Conservation (phyloP, 1,284 basidiomycete species). For the Trichosporon inkin region DNA sequence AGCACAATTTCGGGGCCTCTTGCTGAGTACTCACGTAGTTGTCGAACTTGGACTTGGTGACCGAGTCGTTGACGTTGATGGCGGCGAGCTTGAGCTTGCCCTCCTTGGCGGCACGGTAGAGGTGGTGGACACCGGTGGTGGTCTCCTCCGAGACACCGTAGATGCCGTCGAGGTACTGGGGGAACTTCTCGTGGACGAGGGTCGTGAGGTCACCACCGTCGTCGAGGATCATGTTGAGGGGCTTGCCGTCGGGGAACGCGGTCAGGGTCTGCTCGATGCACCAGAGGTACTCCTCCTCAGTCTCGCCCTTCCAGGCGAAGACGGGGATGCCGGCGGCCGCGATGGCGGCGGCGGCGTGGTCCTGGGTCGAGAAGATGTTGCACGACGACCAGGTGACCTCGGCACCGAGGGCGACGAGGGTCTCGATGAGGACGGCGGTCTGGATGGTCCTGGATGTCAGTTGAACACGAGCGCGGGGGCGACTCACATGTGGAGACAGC, state of each 20-base stretch:
- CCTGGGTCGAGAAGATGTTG: slow-evolving; percentile 99
- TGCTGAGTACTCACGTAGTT: slow-evolving; percentile 51
- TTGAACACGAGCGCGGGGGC: too few species aligned
- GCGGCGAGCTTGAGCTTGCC: slow-evolving; percentile 95
- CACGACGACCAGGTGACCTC: slow-evolving; percentile 99
- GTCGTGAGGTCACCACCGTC: slow-evolving; percentile 96
- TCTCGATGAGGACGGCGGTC: slow-evolving; percentile 95
- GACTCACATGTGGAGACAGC: slow-evolving; percentile 86
- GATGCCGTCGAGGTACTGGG: slow-evolving; percentile 78
- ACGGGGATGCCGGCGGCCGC: slow-evolving; percentile 97
- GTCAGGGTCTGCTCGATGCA: slow-evolving; percentile 93
- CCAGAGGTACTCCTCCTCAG: slow-evolving; percentile 98
- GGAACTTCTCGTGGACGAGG: slow-evolving; percentile 93
- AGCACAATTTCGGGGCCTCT: not conserved
- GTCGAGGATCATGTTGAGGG: slow-evolving; percentile 98
- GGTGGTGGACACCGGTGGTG: slow-evolving; percentile 98
- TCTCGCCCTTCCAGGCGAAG: slow-evolving; percentile 99
- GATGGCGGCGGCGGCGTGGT: slow-evolving; percentile 97
- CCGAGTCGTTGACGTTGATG: slow-evolving; percentile 99
- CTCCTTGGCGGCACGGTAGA: slow-evolving; percentile 95
- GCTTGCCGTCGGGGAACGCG: slow-evolving; percentile 64
- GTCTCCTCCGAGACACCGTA: slow-evolving; percentile 98
- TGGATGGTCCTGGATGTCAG: slow-evolving; percentile 74
- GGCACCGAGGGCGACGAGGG: slow-evolving; percentile 87
- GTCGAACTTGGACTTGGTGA: slow-evolving; percentile 98